Conservation (phyloP, 1,284 basidiomycete species). For the Blastosporella zonata region DNA sequence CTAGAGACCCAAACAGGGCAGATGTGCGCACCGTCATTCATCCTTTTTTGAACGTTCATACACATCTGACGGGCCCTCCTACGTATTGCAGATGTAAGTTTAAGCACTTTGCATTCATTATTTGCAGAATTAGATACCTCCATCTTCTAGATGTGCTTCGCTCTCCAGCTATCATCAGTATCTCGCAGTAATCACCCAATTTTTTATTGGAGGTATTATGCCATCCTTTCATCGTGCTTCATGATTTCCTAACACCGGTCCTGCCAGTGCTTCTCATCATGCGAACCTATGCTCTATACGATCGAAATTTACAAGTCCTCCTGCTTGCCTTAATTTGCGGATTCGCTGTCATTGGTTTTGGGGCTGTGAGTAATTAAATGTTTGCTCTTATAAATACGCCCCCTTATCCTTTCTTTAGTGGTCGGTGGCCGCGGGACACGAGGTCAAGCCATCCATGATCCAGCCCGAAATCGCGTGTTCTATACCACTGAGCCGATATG, state of each 20-base stretch:
- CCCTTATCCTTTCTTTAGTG: constrained; percentile 17
- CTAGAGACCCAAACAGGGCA: not conserved
- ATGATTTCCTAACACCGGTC: not conserved
- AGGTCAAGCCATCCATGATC: constrained; percentile 3
- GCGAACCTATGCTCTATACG: constrained; percentile 24
- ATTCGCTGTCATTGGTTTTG: constrained; percentile 22
- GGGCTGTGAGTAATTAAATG: constrained; percentile 18
- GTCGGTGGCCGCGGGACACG: constrained; percentile 18
- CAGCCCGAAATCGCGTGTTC: constrained; percentile 19
- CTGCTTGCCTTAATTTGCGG: constrained; percentile 18
- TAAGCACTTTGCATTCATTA: too few relatives aligned
- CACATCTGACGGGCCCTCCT: too few relatives aligned
- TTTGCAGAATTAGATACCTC: not conserved
- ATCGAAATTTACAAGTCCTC: constrained; percentile 17
- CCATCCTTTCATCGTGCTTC: not conserved
- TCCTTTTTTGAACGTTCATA: too few relatives aligned
- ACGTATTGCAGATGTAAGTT: constrained; percentile 14
- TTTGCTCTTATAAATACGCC: not conserved
- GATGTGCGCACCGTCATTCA: not conserved
- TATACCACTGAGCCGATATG: constrained; percentile 13
- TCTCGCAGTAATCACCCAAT: constrained; percentile 22
- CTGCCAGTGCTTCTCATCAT: constrained; percentile 21
- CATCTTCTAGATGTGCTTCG: constrained; percentile 17
- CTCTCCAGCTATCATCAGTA: constrained; percentile 24
- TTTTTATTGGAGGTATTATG: not conserved